A percentile compares a stretch with the other conserved stretches of the same genome.
Conservation (phyloP, 768 basidiomycete genomes). For the Rickenella mellea region DNA sequence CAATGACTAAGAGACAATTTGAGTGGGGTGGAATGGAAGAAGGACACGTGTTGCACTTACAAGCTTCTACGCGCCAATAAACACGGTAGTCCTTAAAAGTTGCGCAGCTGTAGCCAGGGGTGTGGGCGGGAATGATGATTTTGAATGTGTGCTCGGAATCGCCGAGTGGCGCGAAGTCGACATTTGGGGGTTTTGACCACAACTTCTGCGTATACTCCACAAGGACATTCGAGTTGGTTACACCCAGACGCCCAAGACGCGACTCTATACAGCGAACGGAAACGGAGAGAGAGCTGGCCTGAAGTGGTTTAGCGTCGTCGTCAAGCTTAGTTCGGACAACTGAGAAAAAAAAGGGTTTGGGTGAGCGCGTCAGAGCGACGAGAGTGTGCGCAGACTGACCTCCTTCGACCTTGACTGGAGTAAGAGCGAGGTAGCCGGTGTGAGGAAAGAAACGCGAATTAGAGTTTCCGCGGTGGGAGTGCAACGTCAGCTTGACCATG, state of each 20-base stretch:
- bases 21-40: slow-evolving; percentile 12
- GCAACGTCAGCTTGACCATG: slow-evolving; percentile 65
- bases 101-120: slow-evolving; percentile 58
- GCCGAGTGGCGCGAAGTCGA: slow-evolving; percentile 51
- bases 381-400: slow-evolving; percentile 25
- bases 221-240: slow-evolving; percentile 51
- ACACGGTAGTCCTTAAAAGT: slow-evolving; percentile 72
- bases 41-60: slow-evolving; percentile 29
- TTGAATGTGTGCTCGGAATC: slow-evolving; percentile 65
- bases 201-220: slow-evolving; percentile 58
- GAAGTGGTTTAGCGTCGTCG: slow-evolving; percentile 58
- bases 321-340: slow-evolving; percentile 67
- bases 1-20: slow-evolving; percentile 39
- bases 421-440: slow-evolving; percentile 73
- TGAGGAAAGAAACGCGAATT: slow-evolving; percentile 65
- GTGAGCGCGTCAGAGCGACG: neutral
- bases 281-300: slow-evolving; percentile 56
- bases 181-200: slow-evolving; percentile 55
- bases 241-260: slow-evolving; percentile 50
- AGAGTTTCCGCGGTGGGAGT: slow-evolving; percentile 63
- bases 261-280: slow-evolving; percentile 82
- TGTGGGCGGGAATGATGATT: slow-evolving; percentile 53
- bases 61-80: slow-evolving; percentile 78
- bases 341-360: slow-evolving; percentile 15
- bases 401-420: slow-evolving; percentile 71